phyloP scores from a whole-genome alignment of 108 stramenopile species.

The Nitzschia putrida region DNA sequence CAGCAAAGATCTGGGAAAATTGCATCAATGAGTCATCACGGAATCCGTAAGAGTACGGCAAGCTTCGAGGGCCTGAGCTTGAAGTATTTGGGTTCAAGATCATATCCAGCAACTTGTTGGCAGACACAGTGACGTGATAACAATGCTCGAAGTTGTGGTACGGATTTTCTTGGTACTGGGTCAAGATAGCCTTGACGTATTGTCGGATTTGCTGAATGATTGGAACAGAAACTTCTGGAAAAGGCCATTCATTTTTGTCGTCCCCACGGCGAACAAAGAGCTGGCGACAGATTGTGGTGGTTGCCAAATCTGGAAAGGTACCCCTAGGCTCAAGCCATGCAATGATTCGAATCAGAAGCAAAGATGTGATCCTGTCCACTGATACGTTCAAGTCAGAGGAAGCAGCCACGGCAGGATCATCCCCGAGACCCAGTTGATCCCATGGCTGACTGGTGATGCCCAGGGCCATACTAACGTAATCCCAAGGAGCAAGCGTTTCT shows the following conservation, averaged over 20 bases:
- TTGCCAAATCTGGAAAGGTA: constrained; percentile 38
- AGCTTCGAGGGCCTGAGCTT: background rate
- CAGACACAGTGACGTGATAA: constrained; percentile 68
- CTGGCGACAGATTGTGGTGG: constrained; percentile 43
- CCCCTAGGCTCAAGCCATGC: constrained; percentile 53
- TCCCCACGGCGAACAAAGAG: constrained; percentile 14
- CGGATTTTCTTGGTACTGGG: constrained; percentile 43
- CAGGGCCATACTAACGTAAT: constrained; percentile 34
- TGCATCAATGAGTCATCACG: constrained; percentile 64
- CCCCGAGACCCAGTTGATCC: constrained; percentile 34
- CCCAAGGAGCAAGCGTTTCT: no score
- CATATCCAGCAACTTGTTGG: constrained; percentile 77
- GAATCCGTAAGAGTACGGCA: constrained; percentile 53
- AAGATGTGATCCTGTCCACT: constrained; percentile 58
- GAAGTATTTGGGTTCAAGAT: constrained; percentile 38
- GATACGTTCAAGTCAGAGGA: constrained; percentile 38
- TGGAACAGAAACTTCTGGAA: constrained; percentile 15
- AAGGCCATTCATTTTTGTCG: constrained; percentile 33
- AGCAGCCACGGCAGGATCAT: constrained; percentile 40
- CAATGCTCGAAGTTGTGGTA: constrained; percentile 76
- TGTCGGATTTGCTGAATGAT: constrained; percentile 45
- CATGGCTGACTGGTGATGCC: constrained; percentile 47
- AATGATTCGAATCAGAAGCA: constrained; percentile 65
- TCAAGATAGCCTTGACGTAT: constrained; percentile 45
- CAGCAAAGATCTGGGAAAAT: constrained; percentile 68